Percentiles rank a stretch among this genome's conserved stretches.
These are phyloP conservation scores for Nidularia sp. DNA, from an alignment of 768 basidiomycete genomes.

Conservation along the genomic window DNA sequence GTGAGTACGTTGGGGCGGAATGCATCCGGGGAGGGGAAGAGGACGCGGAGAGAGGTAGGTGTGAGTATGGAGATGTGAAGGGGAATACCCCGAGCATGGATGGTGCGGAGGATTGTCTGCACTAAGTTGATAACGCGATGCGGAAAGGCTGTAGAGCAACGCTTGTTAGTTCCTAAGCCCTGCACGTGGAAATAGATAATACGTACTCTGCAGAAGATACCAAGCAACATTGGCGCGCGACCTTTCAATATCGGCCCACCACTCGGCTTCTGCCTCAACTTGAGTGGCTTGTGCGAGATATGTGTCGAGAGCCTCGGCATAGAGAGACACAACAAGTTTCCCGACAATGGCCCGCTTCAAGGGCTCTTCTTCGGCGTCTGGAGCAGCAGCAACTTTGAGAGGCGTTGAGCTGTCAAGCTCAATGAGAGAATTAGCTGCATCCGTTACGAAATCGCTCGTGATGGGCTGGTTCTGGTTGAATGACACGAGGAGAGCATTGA, in stretches of 20 bases:
- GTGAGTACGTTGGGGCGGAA: conserved; percentile 49
- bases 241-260: conserved; percentile 76
- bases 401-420: conserved; percentile 15
- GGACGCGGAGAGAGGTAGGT: conserved; percentile 40
- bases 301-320: conserved; percentile 60
- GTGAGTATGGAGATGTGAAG: conserved; percentile 41
- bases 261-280: conserved; percentile 75
- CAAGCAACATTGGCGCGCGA: conserved; percentile 50
- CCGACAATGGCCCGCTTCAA: conserved; percentile 40
- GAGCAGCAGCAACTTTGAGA: not conserved
- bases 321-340: conserved; percentile 53
- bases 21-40: conserved; percentile 41
- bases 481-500: conserved; percentile 33
- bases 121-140: conserved; percentile 31
- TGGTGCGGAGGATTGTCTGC: conserved; percentile 32
- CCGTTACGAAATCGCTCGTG: conserved; percentile 21
- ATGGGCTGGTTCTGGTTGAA: conserved; percentile 19
- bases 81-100: conserved; percentile 41
- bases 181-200: conserved; percentile 6
- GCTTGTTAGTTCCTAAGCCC: conserved; percentile 1
- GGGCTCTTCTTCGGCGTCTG: conserved; percentile 28
- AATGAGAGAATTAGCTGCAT: conserved; percentile 17
- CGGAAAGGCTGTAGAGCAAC: conserved; percentile 36
- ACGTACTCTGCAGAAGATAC: conserved; percentile 80
- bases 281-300: conserved; percentile 64